Percentiles rank a stretch among this genome's conserved stretches.
Conservation (phyloP, 108 stramenopile genomes). For the Conticribra guillardii region DNA sequence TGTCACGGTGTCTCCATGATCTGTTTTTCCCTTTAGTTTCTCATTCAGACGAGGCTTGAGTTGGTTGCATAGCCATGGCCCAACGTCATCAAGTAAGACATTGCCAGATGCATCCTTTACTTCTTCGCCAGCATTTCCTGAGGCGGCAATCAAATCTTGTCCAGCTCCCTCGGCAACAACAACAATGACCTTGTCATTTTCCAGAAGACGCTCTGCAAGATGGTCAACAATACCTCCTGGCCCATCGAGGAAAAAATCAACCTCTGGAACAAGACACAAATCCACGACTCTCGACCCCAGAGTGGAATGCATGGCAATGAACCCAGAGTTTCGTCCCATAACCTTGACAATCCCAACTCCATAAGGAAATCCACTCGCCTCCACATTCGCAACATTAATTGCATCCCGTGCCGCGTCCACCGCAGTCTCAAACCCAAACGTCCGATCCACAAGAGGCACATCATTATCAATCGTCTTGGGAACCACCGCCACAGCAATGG, state of each 20-base stretch:
- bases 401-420: slow-evolving; percentile 79
- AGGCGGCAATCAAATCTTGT: slow-evolving; percentile 54
- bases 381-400: slow-evolving; percentile 71
- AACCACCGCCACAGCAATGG: slow-evolving; percentile 78
- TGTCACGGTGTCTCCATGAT: slow-evolving; percentile 46
- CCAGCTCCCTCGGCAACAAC: slow-evolving; percentile 86
- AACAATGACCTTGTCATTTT: slow-evolving; percentile 75
- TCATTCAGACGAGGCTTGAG: slow-evolving; percentile 46
- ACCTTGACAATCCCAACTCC: slow-evolving; percentile 83
- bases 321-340: slow-evolving; percentile 86
- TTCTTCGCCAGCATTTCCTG: slow-evolving; percentile 44
- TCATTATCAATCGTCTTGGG: slow-evolving; percentile 92
- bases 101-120: slow-evolving; percentile 71
- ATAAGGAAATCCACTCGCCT: slow-evolving; percentile 83
- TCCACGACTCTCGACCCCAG: slow-evolving; percentile 88
- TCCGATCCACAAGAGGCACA: slow-evolving; percentile 80
- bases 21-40: slow-evolving; percentile 22
- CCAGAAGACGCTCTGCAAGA: slow-evolving; percentile 53
- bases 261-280: slow-evolving; percentile 88
- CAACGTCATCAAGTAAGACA: slow-evolving; percentile 65
- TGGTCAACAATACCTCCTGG: slow-evolving; percentile 73
- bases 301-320: slow-evolving; percentile 80
- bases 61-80: slow-evolving; percentile 51
- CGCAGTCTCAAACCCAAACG: slow-evolving; percentile 85
- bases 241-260: slow-evolving; percentile 84